Evolutionary conservation across 2,329 filamentous ascomycete species (phyloP).

Genomic region (Periconia sp.): DNA sequence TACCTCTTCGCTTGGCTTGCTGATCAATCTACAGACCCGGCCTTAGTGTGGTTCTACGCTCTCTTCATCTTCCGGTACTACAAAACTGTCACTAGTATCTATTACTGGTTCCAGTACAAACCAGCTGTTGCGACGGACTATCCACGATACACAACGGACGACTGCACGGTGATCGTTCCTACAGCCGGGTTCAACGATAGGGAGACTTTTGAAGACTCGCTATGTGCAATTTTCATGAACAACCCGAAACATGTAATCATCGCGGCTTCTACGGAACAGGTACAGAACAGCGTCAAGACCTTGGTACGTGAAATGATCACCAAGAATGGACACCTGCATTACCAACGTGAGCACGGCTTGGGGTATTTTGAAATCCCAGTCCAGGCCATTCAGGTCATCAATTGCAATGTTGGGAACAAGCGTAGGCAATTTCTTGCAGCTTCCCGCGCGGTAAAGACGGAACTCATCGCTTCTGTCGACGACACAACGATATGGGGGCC

Average conservation of each 20-base stretch:
- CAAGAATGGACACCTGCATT: slow-evolving; percentile 5
- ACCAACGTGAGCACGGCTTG: slow-evolving; percentile 11
- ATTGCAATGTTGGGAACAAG: slow-evolving; percentile 20
- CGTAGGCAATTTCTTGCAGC: slow-evolving; percentile 17
- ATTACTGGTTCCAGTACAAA: slow-evolving; percentile 20
- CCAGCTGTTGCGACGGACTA: neutral
- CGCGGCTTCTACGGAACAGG: slow-evolving; percentile 11
- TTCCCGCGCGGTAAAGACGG: slow-evolving; percentile 9
- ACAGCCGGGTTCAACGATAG: slow-evolving; percentile 19
- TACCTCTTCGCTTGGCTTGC: neutral
- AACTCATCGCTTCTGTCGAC: slow-evolving; percentile 17
- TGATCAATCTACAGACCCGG: neutral
- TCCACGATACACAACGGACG: neutral
- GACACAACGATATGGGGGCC: slow-evolving; percentile 24
- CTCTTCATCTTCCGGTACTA: slow-evolving; percentile 23
- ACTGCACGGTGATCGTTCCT: slow-evolving; percentile 24
- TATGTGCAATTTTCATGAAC: slow-evolving; percentile 15
- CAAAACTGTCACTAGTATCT: slow-evolving; percentile 16
- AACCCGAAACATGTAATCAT: slow-evolving; percentile 18
- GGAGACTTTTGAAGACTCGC: slow-evolving; percentile 9
- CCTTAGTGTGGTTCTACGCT: slow-evolving; percentile 13
- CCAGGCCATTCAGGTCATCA: slow-evolving; percentile 7
- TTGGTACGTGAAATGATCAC: neutral
- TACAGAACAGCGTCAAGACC: slow-evolving; percentile 2
- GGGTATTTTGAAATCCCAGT: neutral